phyloP scores from a whole-genome alignment of 257 asterid species.

The Scutellaria barbata region DNA sequence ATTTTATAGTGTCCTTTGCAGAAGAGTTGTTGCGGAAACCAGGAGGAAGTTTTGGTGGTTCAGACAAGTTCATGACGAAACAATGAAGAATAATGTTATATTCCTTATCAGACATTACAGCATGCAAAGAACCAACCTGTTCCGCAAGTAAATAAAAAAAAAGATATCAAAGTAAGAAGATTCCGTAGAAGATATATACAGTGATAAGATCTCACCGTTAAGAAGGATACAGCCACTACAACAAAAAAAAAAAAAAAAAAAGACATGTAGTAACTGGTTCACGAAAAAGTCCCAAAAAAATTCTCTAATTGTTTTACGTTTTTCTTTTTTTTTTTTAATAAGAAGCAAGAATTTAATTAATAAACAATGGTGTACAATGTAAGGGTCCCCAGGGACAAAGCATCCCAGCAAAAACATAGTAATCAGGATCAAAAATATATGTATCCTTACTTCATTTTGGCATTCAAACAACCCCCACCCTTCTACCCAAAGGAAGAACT shows the following conservation, averaged over 20 bases:
- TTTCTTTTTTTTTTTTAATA: no score
- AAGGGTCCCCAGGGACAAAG: no score
- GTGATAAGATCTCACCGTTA: slow-evolving; percentile 14
- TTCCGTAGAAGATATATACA: not conserved
- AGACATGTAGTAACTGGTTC: slow-evolving; percentile 5
- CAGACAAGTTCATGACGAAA: slow-evolving; percentile 78
- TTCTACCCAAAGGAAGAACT: not conserved
- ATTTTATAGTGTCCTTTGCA: slow-evolving; percentile 82
- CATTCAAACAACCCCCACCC: slow-evolving; percentile 1
- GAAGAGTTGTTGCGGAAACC: slow-evolving; percentile 85
- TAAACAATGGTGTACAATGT: no score
- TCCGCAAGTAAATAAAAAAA: slow-evolving; percentile 30
- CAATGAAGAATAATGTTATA: slow-evolving; percentile 86
- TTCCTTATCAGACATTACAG: slow-evolving; percentile 91
- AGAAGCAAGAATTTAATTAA: no score
- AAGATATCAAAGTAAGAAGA: slow-evolving; percentile 25
- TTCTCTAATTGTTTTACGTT: no score
- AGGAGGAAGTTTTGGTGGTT: slow-evolving; percentile 89
- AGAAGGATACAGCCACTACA: slow-evolving; percentile 25
- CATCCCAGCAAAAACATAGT: no score
- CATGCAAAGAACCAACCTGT: slow-evolving; percentile 91
- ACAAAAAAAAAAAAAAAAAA: not conserved
- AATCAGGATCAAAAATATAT: not conserved
- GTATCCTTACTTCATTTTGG: slow-evolving; percentile 1
- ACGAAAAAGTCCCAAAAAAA: no score